Evolutionary conservation across 768 basidiomycete species (phyloP).

Genomic region (Gymnopilus dilepis): DNA sequence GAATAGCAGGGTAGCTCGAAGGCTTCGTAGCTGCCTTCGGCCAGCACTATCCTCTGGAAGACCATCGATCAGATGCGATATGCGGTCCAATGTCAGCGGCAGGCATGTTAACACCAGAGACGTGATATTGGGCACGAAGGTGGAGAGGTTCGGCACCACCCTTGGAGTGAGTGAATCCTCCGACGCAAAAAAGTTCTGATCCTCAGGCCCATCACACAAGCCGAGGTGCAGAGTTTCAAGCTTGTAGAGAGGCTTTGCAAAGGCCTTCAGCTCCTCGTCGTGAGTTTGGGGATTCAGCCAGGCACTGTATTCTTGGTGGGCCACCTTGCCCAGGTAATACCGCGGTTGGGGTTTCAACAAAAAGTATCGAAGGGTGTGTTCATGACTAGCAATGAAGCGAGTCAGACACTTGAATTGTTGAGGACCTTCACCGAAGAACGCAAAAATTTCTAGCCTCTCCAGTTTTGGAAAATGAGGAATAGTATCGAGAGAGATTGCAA

Average conservation of each 20-base stretch:
- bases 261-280: neutral
- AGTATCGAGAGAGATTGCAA: neutral
- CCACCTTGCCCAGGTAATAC: neutral
- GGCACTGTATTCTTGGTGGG: neutral
- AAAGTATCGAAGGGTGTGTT: neutral
- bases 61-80: neutral
- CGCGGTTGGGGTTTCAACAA: neutral
- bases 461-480: neutral
- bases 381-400: neutral
- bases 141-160: slow-evolving; percentile 1
- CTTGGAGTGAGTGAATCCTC: neutral
- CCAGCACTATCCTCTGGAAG: neutral
- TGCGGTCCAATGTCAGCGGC: neutral
- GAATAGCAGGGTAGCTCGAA: neutral
- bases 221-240: neutral
- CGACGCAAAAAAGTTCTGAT: neutral
- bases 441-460: slow-evolving; percentile 1
- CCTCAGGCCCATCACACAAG: neutral
- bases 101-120: neutral
- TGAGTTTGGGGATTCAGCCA: neutral
- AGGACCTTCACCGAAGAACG: neutral
- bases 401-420: neutral
- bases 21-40: neutral
- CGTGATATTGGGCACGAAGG: slow-evolving; percentile 7
- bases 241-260: neutral